Percentiles rank a stretch among this genome's conserved stretches.
phyloP scores from a whole-genome alignment of 2,329 filamentous ascomycete genomes.

The Helicocarpus griseus region DNA sequence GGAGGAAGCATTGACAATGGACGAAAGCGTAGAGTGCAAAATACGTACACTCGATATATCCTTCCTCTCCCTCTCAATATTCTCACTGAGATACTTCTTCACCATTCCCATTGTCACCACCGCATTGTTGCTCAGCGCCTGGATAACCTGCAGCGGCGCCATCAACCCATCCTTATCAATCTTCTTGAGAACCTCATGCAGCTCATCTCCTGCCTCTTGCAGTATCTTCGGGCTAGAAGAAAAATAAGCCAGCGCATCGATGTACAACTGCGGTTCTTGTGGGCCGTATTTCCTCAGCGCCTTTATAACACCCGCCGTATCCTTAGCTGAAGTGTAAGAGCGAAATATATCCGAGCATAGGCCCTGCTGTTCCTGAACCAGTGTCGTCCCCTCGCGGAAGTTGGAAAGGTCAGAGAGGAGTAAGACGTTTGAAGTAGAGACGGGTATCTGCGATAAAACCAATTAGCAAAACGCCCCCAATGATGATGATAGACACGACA shows the following conservation, averaged over 20 bases:
- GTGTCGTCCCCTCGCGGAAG: constrained; percentile 79
- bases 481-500: background rate
- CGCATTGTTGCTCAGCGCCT: constrained; percentile 68
- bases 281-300: constrained; percentile 86
- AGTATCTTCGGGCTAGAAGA: constrained; percentile 74
- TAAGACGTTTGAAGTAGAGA: constrained; percentile 90
- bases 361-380: constrained; percentile 89
- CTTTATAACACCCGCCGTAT: constrained; percentile 82
- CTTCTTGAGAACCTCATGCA: constrained; percentile 67
- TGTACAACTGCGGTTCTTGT: constrained; percentile 83
- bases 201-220: constrained; percentile 77
- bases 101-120: constrained; percentile 97
- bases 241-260: constrained; percentile 86
- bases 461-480: background rate
- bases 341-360: constrained; percentile 92
- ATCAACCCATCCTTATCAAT: constrained; percentile 88
- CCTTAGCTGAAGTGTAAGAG: constrained; percentile 84
- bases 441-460: constrained; percentile 46
- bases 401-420: constrained; percentile 84
- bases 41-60: constrained; percentile 59
- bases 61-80: constrained; percentile 76
- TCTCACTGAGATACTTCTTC: constrained; percentile 80
- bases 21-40: background rate
- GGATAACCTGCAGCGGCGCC: constrained; percentile 92
- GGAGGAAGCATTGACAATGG: background rate